Percentiles rank a stretch among this genome's conserved stretches.
Conservation (phyloP, 805 yeast genomes). For the Myxozyma vanderwaltii region DNA sequence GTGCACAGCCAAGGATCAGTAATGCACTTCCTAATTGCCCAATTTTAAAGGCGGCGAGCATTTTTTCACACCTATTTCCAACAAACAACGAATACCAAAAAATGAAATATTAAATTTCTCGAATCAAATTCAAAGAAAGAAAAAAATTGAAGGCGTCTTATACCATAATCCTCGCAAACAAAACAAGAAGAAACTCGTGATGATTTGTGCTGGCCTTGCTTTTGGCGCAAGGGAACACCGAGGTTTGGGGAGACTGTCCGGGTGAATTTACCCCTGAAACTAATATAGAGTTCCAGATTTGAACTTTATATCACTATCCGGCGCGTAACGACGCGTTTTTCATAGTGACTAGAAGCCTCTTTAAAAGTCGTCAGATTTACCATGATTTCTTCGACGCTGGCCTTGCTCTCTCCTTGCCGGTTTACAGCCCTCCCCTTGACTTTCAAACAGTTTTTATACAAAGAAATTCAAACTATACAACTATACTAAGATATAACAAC, state of each 20-base stretch:
- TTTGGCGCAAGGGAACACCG: not conserved
- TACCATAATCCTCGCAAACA: not conserved
- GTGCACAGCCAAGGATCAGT: not conserved
- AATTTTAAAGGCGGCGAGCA: not conserved
- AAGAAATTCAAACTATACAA: too few relatives aligned
- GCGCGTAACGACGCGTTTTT: too few relatives aligned
- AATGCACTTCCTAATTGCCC: not conserved
- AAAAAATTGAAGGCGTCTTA: not conserved
- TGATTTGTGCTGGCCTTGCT: constrained; percentile 4
- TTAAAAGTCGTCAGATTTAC: too few relatives aligned
- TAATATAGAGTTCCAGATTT: not conserved
- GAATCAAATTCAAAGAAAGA: too few relatives aligned
- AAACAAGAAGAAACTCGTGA: too few relatives aligned
- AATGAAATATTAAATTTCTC: too few relatives aligned
- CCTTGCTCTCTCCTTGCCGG: too few relatives aligned
- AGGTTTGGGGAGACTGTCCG: not conserved
- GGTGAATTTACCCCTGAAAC: constrained; percentile 11
- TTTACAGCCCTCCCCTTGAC: too few relatives aligned
- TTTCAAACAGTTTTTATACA: too few relatives aligned
- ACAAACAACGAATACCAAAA: too few relatives aligned
- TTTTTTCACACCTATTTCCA: not conserved
- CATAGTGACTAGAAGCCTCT: not conserved
- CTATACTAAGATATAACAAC: too few relatives aligned
- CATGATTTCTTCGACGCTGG: too few relatives aligned
- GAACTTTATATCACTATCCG: not conserved